Evolutionary conservation across 805 yeast species (phyloP).

Genomic region (Starmerella floricola): DNA sequence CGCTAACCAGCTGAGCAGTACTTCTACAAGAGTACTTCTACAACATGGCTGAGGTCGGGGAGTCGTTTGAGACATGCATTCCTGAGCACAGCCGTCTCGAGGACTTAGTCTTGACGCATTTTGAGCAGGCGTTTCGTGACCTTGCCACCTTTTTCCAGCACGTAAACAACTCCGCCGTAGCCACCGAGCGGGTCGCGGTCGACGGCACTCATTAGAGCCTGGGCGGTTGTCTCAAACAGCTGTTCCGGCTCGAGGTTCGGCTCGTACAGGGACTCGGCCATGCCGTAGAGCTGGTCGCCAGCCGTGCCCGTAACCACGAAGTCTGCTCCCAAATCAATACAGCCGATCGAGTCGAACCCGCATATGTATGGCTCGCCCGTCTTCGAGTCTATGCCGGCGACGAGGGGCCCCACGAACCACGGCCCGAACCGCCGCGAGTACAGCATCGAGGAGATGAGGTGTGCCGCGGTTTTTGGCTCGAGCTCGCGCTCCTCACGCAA

Average conservation of each 20-base stretch:
- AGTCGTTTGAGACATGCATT: no score
- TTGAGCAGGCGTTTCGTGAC: constrained; percentile 76
- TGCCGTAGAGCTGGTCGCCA: constrained; percentile 90
- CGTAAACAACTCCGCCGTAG: constrained; percentile 95
- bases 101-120: constrained; percentile 79
- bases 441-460: constrained; percentile 76
- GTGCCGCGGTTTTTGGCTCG: constrained; percentile 89
- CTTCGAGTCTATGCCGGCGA: constrained; percentile 83
- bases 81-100: no score
- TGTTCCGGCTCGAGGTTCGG: constrained; percentile 91
- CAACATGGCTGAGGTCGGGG: neutral
- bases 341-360: constrained; percentile 92
- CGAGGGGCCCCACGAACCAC: constrained; percentile 90
- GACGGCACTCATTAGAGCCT: constrained; percentile 83
- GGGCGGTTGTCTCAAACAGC: constrained; percentile 87
- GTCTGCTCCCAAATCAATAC: constrained; percentile 89
- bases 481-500: constrained; percentile 81
- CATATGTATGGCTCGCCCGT: constrained; percentile 80
- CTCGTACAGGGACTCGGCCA: constrained; percentile 95
- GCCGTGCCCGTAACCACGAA: constrained; percentile 95
- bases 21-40: no score
- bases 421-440: constrained; percentile 89
- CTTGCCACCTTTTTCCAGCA: constrained; percentile 54
- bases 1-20: no score
- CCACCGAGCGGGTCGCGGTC: constrained; percentile 97